Conservation (phyloP, 495 filamentous ascomycete genomes). For the Pyrenopolyporus hunteri region DNA sequence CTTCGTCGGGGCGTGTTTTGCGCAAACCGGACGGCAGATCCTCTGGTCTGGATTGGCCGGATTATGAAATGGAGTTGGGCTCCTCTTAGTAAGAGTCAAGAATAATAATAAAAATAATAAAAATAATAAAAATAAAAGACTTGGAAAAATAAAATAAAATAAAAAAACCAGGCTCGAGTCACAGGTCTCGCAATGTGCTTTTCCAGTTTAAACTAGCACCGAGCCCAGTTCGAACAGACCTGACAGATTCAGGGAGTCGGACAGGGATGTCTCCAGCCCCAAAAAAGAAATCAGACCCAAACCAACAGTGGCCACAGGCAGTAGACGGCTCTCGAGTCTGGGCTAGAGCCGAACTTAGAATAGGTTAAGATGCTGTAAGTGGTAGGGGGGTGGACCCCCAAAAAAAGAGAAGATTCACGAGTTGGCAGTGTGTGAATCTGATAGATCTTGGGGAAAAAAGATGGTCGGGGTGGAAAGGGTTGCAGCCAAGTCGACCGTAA, state of each 20-base stretch:
- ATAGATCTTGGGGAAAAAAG: conserved; percentile 38
- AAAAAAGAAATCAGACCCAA: conserved; percentile 38
- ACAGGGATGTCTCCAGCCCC: conserved; percentile 27
- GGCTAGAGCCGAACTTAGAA: conserved; percentile 25
- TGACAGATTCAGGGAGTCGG: conserved; percentile 7
- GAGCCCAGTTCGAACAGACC: not conserved
- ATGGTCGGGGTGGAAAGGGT: conserved; percentile 19
- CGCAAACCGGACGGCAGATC: conserved; percentile 29
- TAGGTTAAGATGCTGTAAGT: conserved; percentile 9
- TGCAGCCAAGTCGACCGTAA: conserved; percentile 29
- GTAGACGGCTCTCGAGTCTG: conserved; percentile 18
- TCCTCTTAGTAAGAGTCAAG: conserved; percentile 11
- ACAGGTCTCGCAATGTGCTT: not conserved
- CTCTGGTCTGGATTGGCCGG: conserved; percentile 26
- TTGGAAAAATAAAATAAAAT: not conserved
- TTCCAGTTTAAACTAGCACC: not conserved
- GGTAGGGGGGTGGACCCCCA: conserved; percentile 26
- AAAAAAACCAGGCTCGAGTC: conserved; percentile 1
- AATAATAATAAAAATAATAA: not conserved
- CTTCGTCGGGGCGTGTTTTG: conserved; percentile 29
- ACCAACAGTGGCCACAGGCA: conserved; percentile 27
- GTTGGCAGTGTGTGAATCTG: conserved; percentile 30
- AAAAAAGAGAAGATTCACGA: conserved; percentile 26
- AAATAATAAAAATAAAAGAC: not conserved
- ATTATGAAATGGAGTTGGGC: conserved; percentile 26